Percentiles rank a stretch among this genome's conserved stretches.
phyloP scores from a whole-genome alignment of 2,329 filamentous ascomycete genomes.

The Exophiala viscosa region DNA sequence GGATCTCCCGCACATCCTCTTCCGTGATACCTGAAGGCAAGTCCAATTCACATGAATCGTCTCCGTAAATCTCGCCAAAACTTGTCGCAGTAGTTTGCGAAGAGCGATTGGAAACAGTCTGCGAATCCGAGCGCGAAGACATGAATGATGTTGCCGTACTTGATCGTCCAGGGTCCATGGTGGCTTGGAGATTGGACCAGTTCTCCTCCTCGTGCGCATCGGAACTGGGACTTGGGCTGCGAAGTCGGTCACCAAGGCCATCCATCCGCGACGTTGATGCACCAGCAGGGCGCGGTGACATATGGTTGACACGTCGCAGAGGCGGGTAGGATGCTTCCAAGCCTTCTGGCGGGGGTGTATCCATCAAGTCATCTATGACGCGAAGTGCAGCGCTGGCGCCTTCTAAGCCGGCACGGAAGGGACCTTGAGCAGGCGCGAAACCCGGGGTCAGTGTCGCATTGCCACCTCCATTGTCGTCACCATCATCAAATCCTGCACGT shows the following conservation, averaged over 20 bases:
- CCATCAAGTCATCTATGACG: slow-evolving; percentile 10
- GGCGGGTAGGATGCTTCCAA: slow-evolving; percentile 23
- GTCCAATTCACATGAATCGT: slow-evolving; percentile 27
- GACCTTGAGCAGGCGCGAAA: slow-evolving; percentile 42
- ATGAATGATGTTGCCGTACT: slow-evolving; percentile 80
- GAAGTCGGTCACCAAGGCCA: slow-evolving; percentile 77
- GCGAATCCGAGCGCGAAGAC: slow-evolving; percentile 54
- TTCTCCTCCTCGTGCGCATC: slow-evolving; percentile 46
- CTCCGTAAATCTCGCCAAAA: slow-evolving; percentile 27
- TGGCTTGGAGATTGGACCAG: slow-evolving; percentile 79
- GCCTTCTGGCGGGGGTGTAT: slow-evolving; percentile 21
- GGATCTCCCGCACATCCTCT: slow-evolving; percentile 27
- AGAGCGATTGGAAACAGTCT: slow-evolving; percentile 29
- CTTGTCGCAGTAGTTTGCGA: slow-evolving; percentile 33
- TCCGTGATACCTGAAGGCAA: slow-evolving; percentile 28
- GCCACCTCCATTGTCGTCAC: slow-evolving; percentile 12
- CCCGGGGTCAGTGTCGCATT: slow-evolving; percentile 33
- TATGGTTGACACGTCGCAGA: slow-evolving; percentile 35
- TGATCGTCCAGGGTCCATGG: slow-evolving; percentile 77
- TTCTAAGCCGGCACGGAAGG: slow-evolving; percentile 1
- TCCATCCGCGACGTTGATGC: slow-evolving; percentile 47
- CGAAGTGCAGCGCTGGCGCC: slow-evolving; percentile 4
- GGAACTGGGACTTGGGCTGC: slow-evolving; percentile 65
- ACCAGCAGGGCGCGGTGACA: slow-evolving; percentile 20
- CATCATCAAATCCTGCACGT: slow-evolving; percentile 1